Base-by-base conservation (phyloP, 2,329 filamentous ascomycete species). In the Cladosporium sphaerospermum region DNA sequence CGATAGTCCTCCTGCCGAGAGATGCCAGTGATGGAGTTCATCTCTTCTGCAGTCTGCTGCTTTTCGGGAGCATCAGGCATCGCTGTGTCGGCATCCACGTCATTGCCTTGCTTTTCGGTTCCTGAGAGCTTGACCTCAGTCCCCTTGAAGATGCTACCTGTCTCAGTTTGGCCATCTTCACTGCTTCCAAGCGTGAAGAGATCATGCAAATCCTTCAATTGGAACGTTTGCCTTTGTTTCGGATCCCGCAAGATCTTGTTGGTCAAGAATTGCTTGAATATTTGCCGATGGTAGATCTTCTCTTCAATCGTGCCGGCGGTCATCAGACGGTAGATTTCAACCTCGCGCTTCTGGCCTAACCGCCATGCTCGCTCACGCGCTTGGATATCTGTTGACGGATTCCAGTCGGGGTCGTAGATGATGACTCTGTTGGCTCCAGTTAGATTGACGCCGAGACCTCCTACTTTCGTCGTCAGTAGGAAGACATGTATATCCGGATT, bases 331-430 rank as follows among this genome's bases (percentile, higher is more conserved):
- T 96, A 99, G 18, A 99, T 96, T 4, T 89, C 91, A 28, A 99
- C 93, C 45, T 96, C 89, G 51, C 87, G 85, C 69, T 95, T 96
- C 72, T 99, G 93, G 0, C 93, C 93, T 2, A 99, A 75, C 54
- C 93, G 84, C 93, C 93, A 99, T 5, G 95, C 93, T 64, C 93
- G 82, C 71, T 99, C 93, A 45, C 93, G 85, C 13, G 93, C 93
- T 72, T 99, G 93, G 23, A 96, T 78, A 65, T 99, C 93, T 0
- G 92, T 97, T 0, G 92, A 96, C 2, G 92, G 93, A 63, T 97
- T 97, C 93, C 93, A 99, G 67, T 99, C 93, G 0, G 93, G 95
- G 64, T 99, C 95, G 65, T 93, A 99, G 52, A 99, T 97, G 65
- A 99, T 96, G 58, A 99, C 92, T 33, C 93, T 84, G 66, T 96